These are phyloP conservation scores for Chrysochromulina parva DNA, from an alignment of 78 protist genomes.

Conservation along the genomic window DNA sequence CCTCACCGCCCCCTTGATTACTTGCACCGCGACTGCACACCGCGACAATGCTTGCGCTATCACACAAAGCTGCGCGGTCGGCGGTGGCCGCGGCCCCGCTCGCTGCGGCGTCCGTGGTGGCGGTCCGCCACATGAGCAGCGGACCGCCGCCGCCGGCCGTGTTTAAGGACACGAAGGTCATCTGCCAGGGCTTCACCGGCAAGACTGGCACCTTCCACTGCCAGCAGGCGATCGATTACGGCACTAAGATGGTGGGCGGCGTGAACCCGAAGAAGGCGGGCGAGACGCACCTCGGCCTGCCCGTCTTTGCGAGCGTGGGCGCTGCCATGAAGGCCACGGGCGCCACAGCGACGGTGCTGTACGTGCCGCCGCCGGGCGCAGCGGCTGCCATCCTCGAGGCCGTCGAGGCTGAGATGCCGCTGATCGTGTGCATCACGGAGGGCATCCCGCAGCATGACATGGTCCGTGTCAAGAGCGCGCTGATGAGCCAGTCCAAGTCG, in stretches of 20 bases:
- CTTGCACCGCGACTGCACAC: too few relatives aligned
- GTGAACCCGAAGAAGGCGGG: constrained; percentile 96
- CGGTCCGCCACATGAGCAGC: too few relatives aligned
- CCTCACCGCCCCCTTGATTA: too few relatives aligned
- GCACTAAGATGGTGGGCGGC: constrained; percentile 98
- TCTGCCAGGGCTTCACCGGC: constrained; percentile 99
- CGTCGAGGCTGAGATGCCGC: constrained; percentile 84
- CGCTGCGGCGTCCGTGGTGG: too few relatives aligned
- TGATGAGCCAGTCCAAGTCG: constrained; percentile 75
- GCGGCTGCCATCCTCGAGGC: constrained; percentile 93
- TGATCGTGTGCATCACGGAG: constrained; percentile 95
- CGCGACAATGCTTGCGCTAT: too few relatives aligned
- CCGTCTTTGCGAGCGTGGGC: constrained; percentile 87
- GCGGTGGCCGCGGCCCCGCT: too few relatives aligned
- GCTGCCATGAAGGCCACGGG: constrained; percentile 88
- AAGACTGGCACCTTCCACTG: constrained; percentile 96
- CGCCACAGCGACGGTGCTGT: constrained; percentile 93
- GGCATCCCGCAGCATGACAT: constrained; percentile 94
- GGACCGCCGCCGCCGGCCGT: constrained; percentile 49
- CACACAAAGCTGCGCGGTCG: too few relatives aligned
- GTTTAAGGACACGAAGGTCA: constrained; percentile 92
- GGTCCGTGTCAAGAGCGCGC: constrained; percentile 69
- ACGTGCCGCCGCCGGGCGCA: constrained; percentile 82
- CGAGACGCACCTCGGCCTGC: constrained; percentile 80
- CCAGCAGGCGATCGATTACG: constrained; percentile 93